These are phyloP conservation scores for Rhizophagus prolifer DNA, from an alignment of 192 early-diverging fungal genomes.

Conservation along the genomic window DNA sequence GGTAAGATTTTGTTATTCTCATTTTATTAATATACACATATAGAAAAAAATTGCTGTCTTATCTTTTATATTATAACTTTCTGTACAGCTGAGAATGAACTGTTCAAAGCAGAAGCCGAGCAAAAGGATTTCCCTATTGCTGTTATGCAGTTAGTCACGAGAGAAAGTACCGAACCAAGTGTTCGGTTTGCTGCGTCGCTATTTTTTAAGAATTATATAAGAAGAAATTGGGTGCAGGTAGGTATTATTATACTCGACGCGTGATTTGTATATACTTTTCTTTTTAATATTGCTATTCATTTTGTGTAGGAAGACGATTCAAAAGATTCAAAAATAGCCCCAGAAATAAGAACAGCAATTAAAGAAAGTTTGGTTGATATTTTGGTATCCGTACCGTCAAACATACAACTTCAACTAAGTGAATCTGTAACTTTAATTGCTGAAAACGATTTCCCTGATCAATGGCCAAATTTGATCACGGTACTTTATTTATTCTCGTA, in stretches of 20 bases:
- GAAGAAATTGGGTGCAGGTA: conserved; percentile 72
- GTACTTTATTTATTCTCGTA: conserved; percentile 38
- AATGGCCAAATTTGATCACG: conserved; percentile 81
- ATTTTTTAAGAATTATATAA: conserved; percentile 97
- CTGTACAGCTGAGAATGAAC: conserved; percentile 55
- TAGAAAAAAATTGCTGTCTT: conserved; percentile 23
- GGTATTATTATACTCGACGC: background rate
- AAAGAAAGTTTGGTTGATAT: conserved; percentile 81
- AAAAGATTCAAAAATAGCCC: conserved; percentile 52
- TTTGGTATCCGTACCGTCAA: conserved; percentile 79
- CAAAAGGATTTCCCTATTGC: conserved; percentile 66
- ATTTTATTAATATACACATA: conserved; percentile 30
- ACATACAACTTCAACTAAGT: conserved; percentile 84
- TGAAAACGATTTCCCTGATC: conserved; percentile 86
- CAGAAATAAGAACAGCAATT: conserved; percentile 73
- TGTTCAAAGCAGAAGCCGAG: conserved; percentile 52
- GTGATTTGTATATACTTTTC: background rate
- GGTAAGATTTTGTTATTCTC: conserved; percentile 38
- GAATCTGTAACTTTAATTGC: conserved; percentile 95
- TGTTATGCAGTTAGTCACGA: conserved; percentile 75
- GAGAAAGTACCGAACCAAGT: conserved; percentile 52
- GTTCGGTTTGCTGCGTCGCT: conserved; percentile 80
- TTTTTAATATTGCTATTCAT: conserved; percentile 28
- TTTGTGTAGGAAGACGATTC: conserved; percentile 53
- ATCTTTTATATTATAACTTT: conserved; percentile 5